Evolutionary conservation across 495 filamentous ascomycete genomes (phyloP), one percentile per base, ranked within the genome.

Genomic region (Glonium stellatum): DNA sequence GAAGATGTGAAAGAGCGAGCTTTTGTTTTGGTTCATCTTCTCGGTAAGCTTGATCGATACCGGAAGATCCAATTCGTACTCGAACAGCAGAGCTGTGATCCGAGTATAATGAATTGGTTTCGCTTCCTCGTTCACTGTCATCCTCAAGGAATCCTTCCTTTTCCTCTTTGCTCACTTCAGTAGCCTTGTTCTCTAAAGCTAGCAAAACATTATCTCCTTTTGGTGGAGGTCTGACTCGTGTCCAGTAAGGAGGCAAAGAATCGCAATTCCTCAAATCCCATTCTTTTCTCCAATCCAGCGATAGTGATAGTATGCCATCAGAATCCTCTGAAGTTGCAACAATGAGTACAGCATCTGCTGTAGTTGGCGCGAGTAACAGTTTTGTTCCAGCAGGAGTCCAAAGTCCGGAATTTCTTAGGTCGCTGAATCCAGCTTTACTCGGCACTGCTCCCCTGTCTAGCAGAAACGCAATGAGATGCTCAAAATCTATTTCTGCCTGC

Each of bases 401-500:
- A 5, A 86, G 61, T 8, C 84, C 83, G 4, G 80, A 80, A 11
- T 77, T 75, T 52, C 82, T 71, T 57, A 87, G 59, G 61, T 84
- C 72, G 34, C 77, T 75, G 75, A 82, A 84, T 1, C 82, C 84
- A 27, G 79, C 79, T 1, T 77, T 64, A 61, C 82, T 78, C 0
- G 83, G 83, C 48, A 84, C 73, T 0, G 82, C 84, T 0, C 84
- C 84, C 1, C 84, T 69, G 67, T 87, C 84, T 8, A 87, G 69
- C 41, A 87, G 68, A 64, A 85, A 86, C 15, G 73, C 77, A 1
- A 87, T 65, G 5, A 87, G 74, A 61, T 82, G 77, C 46, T 84
- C 81, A 59, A 86, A 85, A 21, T 78, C 78, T 52, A 86, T 76
- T 58, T 87, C 83, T 18, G 85, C 84, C 66, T 87, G 84, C 1